phyloP scores from a whole-genome alignment of 192 early-diverging fungal genomes.

The Phycomyces nitens region DNA sequence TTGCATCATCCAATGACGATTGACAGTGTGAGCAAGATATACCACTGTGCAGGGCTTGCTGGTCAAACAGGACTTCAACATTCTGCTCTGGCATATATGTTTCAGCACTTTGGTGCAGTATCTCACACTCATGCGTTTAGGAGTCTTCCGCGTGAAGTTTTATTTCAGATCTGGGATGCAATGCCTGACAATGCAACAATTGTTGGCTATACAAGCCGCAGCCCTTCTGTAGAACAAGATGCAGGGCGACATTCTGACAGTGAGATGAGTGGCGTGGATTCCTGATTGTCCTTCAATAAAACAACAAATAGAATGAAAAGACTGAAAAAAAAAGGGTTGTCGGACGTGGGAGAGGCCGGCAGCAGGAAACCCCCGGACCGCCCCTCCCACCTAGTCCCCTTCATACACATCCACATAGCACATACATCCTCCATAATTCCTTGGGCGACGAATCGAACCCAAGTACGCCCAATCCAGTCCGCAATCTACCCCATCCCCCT shows the following conservation, averaged over 20 bases:
- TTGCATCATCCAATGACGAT: slow-evolving; percentile 49
- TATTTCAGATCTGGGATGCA: slow-evolving; percentile 60
- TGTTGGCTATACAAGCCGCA: slow-evolving; percentile 2
- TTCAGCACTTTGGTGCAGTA: slow-evolving; percentile 58
- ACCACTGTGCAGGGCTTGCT: slow-evolving; percentile 48
- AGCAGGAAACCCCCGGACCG: no score
- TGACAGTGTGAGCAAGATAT: slow-evolving; percentile 53
- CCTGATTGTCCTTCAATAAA: no score
- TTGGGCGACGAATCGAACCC: no score
- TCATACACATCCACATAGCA: no score
- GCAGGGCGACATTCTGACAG: neutral
- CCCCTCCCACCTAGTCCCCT: no score
- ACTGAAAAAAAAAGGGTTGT: no score
- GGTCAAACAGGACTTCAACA: slow-evolving; percentile 51
- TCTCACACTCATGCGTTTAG: slow-evolving; percentile 53
- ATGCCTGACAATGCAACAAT: slow-evolving; percentile 41
- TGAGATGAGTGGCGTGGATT: neutral
- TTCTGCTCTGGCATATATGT: slow-evolving; percentile 50
- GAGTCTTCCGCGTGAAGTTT: slow-evolving; percentile 42
- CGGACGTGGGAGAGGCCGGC: no score
- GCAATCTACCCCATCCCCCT: no score
- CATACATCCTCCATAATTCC: no score
- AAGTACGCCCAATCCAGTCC: no score
- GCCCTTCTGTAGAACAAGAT: neutral
- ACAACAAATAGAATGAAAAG: no score